phyloP scores from a whole-genome alignment of 805 yeast species.

The Lachancea fermentati region DNA sequence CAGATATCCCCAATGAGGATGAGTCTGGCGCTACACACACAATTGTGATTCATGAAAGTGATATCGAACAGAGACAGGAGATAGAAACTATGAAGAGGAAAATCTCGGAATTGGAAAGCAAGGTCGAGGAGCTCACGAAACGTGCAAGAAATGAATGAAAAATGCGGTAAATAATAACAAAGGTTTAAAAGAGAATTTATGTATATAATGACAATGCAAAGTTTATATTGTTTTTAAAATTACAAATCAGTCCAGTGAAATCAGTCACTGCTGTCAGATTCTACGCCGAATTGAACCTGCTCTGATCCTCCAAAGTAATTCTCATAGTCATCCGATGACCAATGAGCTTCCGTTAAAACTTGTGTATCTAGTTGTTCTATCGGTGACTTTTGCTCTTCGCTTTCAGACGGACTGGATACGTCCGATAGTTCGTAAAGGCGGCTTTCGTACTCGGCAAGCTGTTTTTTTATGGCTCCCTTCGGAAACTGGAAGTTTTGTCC shows the following conservation, averaged over 20 bases:
- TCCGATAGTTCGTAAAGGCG: conserved; percentile 11
- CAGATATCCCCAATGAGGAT: background rate
- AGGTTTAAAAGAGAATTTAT: background rate
- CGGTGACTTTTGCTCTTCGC: background rate
- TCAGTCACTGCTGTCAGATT: conserved; percentile 5
- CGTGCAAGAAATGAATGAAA: conserved; percentile 9
- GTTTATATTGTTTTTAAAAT: background rate
- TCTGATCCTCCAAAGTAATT: conserved; percentile 6
- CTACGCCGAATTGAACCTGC: conserved; percentile 7
- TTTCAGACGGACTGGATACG: background rate
- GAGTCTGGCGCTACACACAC: background rate
- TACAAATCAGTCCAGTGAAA: background rate
- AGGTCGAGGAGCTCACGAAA: conserved; percentile 10
- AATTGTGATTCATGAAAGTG: conserved; percentile 1
- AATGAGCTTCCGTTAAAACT: background rate
- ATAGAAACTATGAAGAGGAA: conserved; percentile 16
- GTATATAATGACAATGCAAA: conserved; percentile 1
- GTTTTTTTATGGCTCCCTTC: conserved; percentile 18
- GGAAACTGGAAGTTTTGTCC: conserved; percentile 17
- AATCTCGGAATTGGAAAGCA: conserved; percentile 18
- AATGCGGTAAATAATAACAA: background rate
- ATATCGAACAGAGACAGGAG: conserved; percentile 1
- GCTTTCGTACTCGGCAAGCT: conserved; percentile 19
- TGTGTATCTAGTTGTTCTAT: conserved; percentile 3
- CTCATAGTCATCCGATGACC: conserved; percentile 2